A percentile compares a stretch with the other conserved stretches of the same genome.
Conservation (phyloP, 345 rosid genomes). For the Mallotus nudiflorus region DNA sequence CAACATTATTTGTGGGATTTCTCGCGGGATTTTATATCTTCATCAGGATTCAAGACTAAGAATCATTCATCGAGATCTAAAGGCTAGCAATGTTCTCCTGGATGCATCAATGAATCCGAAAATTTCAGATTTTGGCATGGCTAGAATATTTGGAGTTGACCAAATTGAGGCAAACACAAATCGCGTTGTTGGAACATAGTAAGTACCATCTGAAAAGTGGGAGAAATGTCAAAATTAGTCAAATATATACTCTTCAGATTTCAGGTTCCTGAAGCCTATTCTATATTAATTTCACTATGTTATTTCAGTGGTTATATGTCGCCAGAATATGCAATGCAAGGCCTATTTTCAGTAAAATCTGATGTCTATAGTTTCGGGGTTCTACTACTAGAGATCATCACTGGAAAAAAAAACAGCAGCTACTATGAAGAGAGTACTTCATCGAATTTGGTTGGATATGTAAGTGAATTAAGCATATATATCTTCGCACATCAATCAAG, state of each 20-base stretch:
- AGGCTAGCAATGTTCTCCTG: constrained; percentile 27
- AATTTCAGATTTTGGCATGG: constrained; percentile 40
- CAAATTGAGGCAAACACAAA: constrained; percentile 30
- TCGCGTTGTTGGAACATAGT: constrained; percentile 36
- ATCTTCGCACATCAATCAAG: no score
- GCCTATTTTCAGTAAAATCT: constrained; percentile 27
- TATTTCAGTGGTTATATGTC: constrained; percentile 34
- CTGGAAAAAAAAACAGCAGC: constrained; percentile 21
- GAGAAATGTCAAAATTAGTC: not conserved
- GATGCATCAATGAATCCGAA: constrained; percentile 28
- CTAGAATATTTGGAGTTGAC: constrained; percentile 24
- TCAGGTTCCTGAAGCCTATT: not conserved
- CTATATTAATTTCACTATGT: not conserved
- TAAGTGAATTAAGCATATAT: constrained; percentile 33
- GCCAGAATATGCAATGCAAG: constrained; percentile 42
- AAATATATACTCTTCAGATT: not conserved
- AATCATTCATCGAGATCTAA: constrained; percentile 32
- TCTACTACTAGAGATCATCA: constrained; percentile 22
- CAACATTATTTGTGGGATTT: constrained; percentile 29
- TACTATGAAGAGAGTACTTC: constrained; percentile 14
- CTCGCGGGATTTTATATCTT: constrained; percentile 28
- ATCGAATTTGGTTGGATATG: constrained; percentile 53
- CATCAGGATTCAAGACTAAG: constrained; percentile 29
- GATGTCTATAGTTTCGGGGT: constrained; percentile 34
- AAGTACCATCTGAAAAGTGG: constrained; percentile 4